Evolutionary conservation across 306 rosid species (phyloP).

Genomic region (Dicorynia guianensis): DNA sequence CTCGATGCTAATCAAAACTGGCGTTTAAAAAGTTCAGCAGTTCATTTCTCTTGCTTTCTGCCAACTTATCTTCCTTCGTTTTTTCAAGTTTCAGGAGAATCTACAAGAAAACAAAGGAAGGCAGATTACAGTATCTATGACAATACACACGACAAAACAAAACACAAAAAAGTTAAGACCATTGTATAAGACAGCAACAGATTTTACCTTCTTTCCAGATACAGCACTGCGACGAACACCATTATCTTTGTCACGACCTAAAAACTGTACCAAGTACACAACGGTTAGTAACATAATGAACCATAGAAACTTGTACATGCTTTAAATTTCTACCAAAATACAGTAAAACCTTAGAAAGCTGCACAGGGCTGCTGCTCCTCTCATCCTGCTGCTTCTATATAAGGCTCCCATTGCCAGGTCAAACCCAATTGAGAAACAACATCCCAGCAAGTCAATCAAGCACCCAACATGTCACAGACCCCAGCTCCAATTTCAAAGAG

Average conservation of each 20-base stretch:
- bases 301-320: neutral
- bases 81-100: conserved; percentile 91
- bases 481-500: conserved; percentile 99
- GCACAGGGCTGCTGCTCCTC: conserved; percentile 81
- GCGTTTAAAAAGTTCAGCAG: conserved; percentile 92
- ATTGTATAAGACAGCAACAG: neutral
- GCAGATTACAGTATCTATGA: neutral
- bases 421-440: conserved; percentile 74
- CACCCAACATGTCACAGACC: conserved; percentile 80
- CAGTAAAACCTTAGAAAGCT: conserved; percentile 86
- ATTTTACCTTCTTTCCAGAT: conserved; percentile 90
- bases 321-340: conserved; percentile 29
- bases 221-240: conserved; percentile 93
- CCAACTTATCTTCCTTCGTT: conserved; percentile 90
- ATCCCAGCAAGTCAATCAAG: conserved; percentile 80
- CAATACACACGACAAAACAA: neutral
- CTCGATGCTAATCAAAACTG: conserved; percentile 75
- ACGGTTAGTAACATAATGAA: conserved; percentile 15
- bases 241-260: conserved; percentile 85
- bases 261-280: conserved; percentile 61
- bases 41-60: conserved; percentile 94
- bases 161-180: neutral
- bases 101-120: conserved; percentile 46
- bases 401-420: conserved; percentile 88
- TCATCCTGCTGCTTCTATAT: conserved; percentile 85